Evolutionary conservation across 2,329 filamentous ascomycete genomes (phyloP), one percentile per base, ranked within the genome.

Genomic region (Dryadomyces quercus-mongolicae): DNA sequence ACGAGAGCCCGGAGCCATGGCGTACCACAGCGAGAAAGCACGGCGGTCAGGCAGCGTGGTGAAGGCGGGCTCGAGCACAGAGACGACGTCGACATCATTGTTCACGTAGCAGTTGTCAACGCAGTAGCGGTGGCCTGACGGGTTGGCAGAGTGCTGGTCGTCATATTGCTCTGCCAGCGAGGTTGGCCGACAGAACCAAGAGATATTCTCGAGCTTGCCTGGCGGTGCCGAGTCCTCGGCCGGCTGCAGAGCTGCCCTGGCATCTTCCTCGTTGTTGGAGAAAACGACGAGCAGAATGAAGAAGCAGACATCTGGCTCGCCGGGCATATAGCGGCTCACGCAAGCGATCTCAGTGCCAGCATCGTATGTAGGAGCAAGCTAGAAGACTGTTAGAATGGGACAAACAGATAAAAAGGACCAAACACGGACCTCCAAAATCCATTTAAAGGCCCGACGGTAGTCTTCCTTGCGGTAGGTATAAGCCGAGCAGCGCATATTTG

Each of bases 61-160:
- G 58, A 78, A 78, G 0, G 73, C 70, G 22, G 64, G 57, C 57
- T 75, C 69, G 20, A 80, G 62, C 0, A 74, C 69, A 1, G 62
- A 60, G 0, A 69, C 62, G 0, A 77, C 70, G 58, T 78, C 71
- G 1, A 65, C 67, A 42, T 74, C 68, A 60, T 78, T 73, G 3
- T 63, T 54, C 22, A 80, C 62, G 60, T 77, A 80, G 0, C 67
- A 70, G 59, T 79, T 80, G 52, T 80, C 76, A 2, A 67, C 66
- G 52, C 66, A 69, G 63, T 77, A 80, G 6, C 75, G 68, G 64
- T 76, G 71, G 3, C 63, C 64, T n/a, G 64, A 57, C 0, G 77
- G 76, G 60, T 77, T 76, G n/a, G 73, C 71, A 0, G 60, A 59
- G 1, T 63, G 66, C 62, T 80, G 75, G 16, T 66, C 63, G 12